These are phyloP conservation scores for Monosporascus sp. DNA, from an alignment of 2,329 filamentous ascomycete species.

Conservation along the genomic window DNA sequence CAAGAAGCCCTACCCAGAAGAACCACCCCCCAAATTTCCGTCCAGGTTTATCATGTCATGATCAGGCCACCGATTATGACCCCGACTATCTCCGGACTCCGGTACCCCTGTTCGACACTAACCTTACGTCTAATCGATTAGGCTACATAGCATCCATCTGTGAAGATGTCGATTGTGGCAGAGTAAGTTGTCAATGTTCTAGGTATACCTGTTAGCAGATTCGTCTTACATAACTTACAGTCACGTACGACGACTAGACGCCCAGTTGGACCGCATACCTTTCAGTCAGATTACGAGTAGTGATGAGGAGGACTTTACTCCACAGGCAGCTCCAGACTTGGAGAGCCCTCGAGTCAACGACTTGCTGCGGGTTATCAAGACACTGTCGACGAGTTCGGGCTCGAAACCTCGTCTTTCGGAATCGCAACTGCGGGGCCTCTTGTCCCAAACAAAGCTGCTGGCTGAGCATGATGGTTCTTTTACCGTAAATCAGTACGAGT, in stretches of 20 bases:
- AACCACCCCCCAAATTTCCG: not conserved
- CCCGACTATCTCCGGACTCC: not conserved
- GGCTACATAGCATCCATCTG: not conserved
- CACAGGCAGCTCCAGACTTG: slow-evolving; percentile 35
- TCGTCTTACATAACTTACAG: slow-evolving; percentile 27
- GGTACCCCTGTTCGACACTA: not conserved
- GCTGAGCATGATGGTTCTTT: slow-evolving; percentile 23
- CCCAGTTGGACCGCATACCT: slow-evolving; percentile 60
- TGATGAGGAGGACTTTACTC: slow-evolving; percentile 31
- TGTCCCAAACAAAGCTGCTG: slow-evolving; percentile 58
- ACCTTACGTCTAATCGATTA: not conserved
- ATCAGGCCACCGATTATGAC: not conserved
- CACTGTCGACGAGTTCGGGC: slow-evolving; percentile 64
- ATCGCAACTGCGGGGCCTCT: slow-evolving; percentile 53
- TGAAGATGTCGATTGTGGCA: slow-evolving; percentile 41
- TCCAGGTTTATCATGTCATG: not conserved
- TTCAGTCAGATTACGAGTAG: slow-evolving; percentile 37
- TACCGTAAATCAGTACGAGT: slow-evolving; percentile 51
- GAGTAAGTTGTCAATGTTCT: slow-evolving; percentile 35
- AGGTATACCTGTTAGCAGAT: not conserved
- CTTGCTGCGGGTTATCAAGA: slow-evolving; percentile 63
- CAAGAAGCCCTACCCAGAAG: not conserved
- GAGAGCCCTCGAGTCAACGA: slow-evolving; percentile 52
- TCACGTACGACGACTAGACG: slow-evolving; percentile 59
- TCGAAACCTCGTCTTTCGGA: slow-evolving; percentile 58